Base-by-base conservation (phyloP, 345 rosid species). In the Clausena lansium region DNA sequence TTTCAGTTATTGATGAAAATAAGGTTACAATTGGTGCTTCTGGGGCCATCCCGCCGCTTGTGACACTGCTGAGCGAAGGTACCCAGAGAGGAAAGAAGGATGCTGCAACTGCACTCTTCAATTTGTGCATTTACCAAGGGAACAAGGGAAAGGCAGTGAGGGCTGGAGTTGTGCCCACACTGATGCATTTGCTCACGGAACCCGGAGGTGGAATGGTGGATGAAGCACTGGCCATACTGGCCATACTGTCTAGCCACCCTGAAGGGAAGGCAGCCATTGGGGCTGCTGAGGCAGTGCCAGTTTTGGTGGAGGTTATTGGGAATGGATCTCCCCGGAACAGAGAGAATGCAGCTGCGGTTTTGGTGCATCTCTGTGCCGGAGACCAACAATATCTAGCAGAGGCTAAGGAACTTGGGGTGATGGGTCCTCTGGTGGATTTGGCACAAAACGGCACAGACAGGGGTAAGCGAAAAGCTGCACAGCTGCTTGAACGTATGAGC, bases 71-170 rank as follows among this genome's bases (percentile, higher is more conserved):
- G 25, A 85, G 87, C 8, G 97, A 94, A 88, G 99, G 99, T 9
- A 91, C 97, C 24, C 99, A 87, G 66, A 87, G 99, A 80, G 99
- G 99, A 67, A 96, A 92, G 89, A 96, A 96, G 83, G 99, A 96
- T 73, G 99, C 99, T 14, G 99, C 99, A 0, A 96, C 99, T 38
- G 99, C 99, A 33, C 92, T 96, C 28, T 96, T 96, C 85, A 96
- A 96, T 83, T 82, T 96, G 85, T 94, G 99, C 83, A 94, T 96
- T 36, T 96, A 87, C 84, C 99, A 94, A 85, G 99, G 99, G 75
- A 96, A 96, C 90, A 96, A 94, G 79, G 99, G 98, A 55, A 96
- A 89, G 87, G 99, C 99, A 10, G 87, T 96, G 67, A 88, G 98
- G 71, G 98, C 99, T 36, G 97, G 98, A 61, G 88, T 92, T 74